Conservation (phyloP, 768 basidiomycete genomes). For the Pleurotus sapidus region DNA sequence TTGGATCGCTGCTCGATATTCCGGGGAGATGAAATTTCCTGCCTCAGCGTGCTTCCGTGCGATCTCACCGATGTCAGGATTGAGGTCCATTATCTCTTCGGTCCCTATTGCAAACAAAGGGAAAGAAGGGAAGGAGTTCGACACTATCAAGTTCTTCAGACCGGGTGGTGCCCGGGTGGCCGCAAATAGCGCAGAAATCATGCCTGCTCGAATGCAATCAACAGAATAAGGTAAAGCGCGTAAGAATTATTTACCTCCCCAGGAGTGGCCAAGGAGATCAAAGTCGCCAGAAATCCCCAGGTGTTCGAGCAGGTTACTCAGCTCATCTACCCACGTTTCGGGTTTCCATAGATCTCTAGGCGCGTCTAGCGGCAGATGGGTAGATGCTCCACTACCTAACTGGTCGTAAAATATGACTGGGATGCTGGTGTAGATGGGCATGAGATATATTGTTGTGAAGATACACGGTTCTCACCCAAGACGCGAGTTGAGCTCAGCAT, state of each 20-base stretch:
- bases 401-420: conserved; percentile 52
- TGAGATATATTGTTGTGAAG: background rate
- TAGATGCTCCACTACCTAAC: conserved; percentile 42
- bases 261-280: conserved; percentile 52
- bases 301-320: conserved; percentile 42
- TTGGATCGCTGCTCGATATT: conserved; percentile 28
- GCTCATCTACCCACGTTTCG: conserved; percentile 52
- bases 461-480: background rate
- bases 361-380: conserved; percentile 34
- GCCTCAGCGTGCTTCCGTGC: background rate
- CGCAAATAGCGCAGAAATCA: conserved; percentile 41
- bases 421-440: background rate
- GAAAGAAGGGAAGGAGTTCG: conserved; percentile 27
- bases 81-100: background rate
- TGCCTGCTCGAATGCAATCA: conserved; percentile 23
- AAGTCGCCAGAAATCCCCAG: conserved; percentile 37
- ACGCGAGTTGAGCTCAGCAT: background rate
- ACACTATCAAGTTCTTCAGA: conserved; percentile 30
- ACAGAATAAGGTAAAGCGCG: background rate
- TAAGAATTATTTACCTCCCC: conserved; percentile 31
- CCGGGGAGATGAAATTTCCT: conserved; percentile 11
- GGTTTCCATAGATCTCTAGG: conserved; percentile 39
- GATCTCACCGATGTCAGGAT: background rate
- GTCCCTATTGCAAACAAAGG: conserved; percentile 19
- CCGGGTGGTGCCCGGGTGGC: conserved; percentile 34